Evolutionary conservation across 1,284 basidiomycete genomes (phyloP).

Genomic region (Ceraceosorus guamensis): DNA sequence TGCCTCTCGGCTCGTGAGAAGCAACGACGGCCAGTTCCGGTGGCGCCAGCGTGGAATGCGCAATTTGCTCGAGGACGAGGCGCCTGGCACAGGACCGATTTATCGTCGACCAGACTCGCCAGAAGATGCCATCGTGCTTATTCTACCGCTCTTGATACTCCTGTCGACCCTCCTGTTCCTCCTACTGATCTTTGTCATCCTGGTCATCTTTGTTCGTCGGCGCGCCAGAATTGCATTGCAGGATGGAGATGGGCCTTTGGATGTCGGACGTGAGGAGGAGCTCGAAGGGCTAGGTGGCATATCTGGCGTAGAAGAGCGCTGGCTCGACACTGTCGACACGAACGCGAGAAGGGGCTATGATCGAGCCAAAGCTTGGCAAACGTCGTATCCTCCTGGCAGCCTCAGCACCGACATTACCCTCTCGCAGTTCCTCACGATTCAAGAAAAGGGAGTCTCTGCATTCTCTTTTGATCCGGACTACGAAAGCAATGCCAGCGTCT

Average conservation of each 20-base stretch:
- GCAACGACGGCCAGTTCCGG: no score
- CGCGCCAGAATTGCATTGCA: constrained; percentile 55
- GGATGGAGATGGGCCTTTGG: constrained; percentile 84
- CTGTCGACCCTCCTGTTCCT: constrained; percentile 86
- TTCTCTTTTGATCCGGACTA: constrained; percentile 48
- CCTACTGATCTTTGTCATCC: constrained; percentile 46
- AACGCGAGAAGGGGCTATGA: constrained; percentile 65
- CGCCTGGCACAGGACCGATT: no score
- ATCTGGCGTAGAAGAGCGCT: constrained; percentile 79
- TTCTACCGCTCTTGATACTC: constrained; percentile 64
- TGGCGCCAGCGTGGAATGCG: no score
- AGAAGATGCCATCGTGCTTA: constrained; percentile 22
- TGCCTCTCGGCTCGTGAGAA: no score
- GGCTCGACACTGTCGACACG: constrained; percentile 78
- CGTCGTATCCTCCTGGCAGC: constrained; percentile 22
- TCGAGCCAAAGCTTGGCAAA: constrained; percentile 71
- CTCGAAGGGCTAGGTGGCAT: constrained; percentile 79
- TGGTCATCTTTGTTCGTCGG: constrained; percentile 36
- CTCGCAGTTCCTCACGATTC: constrained; percentile 45
- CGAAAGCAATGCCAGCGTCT: constrained; percentile 44
- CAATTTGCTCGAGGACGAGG: no score
- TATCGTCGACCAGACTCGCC: constrained; percentile 3
- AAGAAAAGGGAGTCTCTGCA: constrained; percentile 48
- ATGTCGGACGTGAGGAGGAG: constrained; percentile 70
- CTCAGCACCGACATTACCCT: constrained; percentile 47